phyloP scores from a whole-genome alignment of 768 basidiomycete genomes.

The Termitomyces sp. region DNA sequence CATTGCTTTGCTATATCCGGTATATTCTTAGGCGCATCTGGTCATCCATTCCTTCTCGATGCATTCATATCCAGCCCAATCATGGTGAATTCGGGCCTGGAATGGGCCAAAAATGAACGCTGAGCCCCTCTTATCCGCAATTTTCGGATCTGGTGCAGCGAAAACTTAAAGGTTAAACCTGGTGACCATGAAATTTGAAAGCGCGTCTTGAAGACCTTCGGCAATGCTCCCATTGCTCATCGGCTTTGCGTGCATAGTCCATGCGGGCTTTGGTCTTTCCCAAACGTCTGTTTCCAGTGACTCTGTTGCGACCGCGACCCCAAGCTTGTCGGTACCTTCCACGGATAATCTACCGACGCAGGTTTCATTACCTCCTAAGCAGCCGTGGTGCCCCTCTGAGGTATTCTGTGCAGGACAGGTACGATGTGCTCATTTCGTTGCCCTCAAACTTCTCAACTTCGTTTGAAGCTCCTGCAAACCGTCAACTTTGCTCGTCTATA shows the following conservation, averaged over 20 bases:
- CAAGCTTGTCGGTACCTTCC: constrained; percentile 58
- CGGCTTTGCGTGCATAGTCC: constrained; percentile 14
- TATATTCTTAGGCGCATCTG: too few relatives aligned
- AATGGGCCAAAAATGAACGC: too few relatives aligned
- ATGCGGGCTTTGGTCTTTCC: constrained; percentile 15
- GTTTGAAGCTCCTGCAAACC: constrained; percentile 65
- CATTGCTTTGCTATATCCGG: too few relatives aligned
- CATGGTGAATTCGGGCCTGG: too few relatives aligned
- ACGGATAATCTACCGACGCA: constrained; percentile 61
- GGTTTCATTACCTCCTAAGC: constrained; percentile 57
- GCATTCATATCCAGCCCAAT: too few relatives aligned
- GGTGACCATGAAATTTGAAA: too few relatives aligned
- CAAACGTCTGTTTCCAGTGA: constrained; percentile 21
- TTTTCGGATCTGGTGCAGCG: too few relatives aligned
- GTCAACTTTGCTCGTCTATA: constrained; percentile 76
- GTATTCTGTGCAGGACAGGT: constrained; percentile 83
- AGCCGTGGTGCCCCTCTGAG: constrained; percentile 70
- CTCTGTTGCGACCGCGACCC: constrained; percentile 56
- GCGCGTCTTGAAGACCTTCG: not conserved
- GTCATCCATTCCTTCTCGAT: too few relatives aligned
- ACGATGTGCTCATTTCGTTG: constrained; percentile 20
- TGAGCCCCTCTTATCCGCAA: too few relatives aligned
- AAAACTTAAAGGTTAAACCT: too few relatives aligned
- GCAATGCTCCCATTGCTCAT: constrained; percentile 23
- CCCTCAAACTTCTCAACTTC: not conserved